phyloP scores from a whole-genome alignment of 2,329 filamentous ascomycete species.

The Aspergillus oerlinghausenensis region DNA sequence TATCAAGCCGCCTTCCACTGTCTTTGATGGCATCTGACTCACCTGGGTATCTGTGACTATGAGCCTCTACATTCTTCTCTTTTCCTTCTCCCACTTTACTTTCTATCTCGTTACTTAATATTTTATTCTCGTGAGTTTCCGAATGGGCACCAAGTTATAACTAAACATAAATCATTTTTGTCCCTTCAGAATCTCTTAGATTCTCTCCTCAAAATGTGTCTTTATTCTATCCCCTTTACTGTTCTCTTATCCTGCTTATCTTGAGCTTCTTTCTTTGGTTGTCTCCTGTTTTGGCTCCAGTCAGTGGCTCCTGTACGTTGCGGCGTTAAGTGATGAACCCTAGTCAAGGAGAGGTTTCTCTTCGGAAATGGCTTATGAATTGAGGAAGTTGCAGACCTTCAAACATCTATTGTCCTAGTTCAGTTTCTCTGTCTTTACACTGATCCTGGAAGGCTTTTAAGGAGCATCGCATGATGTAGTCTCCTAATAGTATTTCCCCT shows the following conservation, averaged over 20 bases:
- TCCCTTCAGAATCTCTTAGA: conserved; percentile 6
- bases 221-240: conserved; percentile 8
- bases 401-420: not conserved
- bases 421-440: not conserved
- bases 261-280: conserved; percentile 3
- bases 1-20: not conserved
- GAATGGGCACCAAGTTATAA: not conserved
- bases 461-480: not conserved
- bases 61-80: conserved; percentile 15
- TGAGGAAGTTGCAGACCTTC: conserved; percentile 8
- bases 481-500: not conserved
- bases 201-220: not conserved
- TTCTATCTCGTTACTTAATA: conserved; percentile 22
- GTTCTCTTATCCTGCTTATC: conserved; percentile 9
- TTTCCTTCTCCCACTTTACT: conserved; percentile 18
- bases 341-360: conserved; percentile 7
- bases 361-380: conserved; percentile 17
- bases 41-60: conserved; percentile 2
- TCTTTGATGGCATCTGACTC: not conserved
- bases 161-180: conserved; percentile 9
- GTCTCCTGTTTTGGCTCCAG: conserved; percentile 4
- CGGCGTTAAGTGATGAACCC: conserved; percentile 13
- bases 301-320: conserved; percentile 2
- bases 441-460: not conserved
- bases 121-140: conserved; percentile 11